These are phyloP conservation scores for Fusarium austroafricanum DNA, from an alignment of 2,329 filamentous ascomycete genomes.

Conservation along the genomic window DNA sequence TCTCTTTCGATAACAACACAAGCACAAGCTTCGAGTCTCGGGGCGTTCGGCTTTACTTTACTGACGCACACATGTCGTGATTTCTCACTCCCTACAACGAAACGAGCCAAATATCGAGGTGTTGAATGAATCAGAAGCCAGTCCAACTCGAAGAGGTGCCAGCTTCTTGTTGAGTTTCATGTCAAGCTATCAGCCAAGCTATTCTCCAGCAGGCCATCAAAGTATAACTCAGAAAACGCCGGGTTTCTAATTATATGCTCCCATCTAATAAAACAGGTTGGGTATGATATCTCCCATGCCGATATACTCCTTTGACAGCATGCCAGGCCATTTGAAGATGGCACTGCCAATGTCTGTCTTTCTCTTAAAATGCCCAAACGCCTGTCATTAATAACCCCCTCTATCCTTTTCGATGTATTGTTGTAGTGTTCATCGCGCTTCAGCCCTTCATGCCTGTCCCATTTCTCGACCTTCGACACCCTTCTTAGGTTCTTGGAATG, in stretches of 20 bases:
- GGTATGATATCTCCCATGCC: constrained; percentile 29
- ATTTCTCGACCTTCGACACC: constrained; percentile 48
- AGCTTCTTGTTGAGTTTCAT: constrained; percentile 16
- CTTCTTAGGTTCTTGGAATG: constrained; percentile 48
- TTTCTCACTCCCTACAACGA: neutral
- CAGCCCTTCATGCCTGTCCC: constrained; percentile 50
- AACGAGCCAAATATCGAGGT: neutral
- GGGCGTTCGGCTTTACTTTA: constrained; percentile 8
- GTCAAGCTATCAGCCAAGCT: constrained; percentile 8
- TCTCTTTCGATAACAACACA: constrained; percentile 25
- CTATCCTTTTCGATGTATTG: constrained; percentile 10
- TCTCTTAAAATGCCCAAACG: constrained; percentile 35
- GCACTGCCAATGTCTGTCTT: constrained; percentile 14
- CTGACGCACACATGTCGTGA: neutral
- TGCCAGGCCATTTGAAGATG: constrained; percentile 25
- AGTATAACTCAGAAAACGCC: constrained; percentile 38
- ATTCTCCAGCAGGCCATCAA: constrained; percentile 6
- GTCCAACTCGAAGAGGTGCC: constrained; percentile 19
- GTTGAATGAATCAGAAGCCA: constrained; percentile 25
- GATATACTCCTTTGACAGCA: constrained; percentile 37
- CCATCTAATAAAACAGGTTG: constrained; percentile 26
- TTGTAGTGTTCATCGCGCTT: neutral
- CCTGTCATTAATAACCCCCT: constrained; percentile 30
- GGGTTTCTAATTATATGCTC: constrained; percentile 17
- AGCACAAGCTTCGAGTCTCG: constrained; percentile 1